These are phyloP conservation scores for Erythrophleum ivorense DNA, from an alignment of 331 rosid genomes.

Conservation along the genomic window DNA sequence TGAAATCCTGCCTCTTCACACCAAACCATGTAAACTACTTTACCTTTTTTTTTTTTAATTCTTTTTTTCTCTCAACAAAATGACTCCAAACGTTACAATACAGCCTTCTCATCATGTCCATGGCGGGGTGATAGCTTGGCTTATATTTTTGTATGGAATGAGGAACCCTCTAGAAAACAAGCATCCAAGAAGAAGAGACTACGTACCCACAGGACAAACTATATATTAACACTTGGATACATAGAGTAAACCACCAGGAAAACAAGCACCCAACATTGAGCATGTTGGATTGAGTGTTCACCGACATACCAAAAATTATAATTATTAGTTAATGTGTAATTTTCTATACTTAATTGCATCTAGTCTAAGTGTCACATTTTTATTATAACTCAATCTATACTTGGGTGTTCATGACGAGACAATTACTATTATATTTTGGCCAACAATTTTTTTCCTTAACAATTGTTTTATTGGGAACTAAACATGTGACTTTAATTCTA, in stretches of 20 bases:
- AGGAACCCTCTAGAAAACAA: not conserved
- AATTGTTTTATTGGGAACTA: not conserved
- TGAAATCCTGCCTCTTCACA: conserved; percentile 45
- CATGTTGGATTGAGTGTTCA: no score
- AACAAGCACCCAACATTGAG: no score
- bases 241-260: not conserved
- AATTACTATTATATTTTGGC: not conserved
- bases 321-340: no score
- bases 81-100: conserved; percentile 14
- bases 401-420: not conserved
- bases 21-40: conserved; percentile 40
- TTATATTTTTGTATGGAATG: conserved; percentile 36
- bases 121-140: conserved; percentile 45
- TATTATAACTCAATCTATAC: not conserved
- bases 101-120: conserved; percentile 30
- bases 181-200: conserved; percentile 34
- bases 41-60: not conserved
- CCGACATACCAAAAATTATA: no score
- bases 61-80: not conserved
- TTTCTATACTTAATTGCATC: no score
- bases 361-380: no score
- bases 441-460: not conserved
- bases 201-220: conserved; percentile 32
- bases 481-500: not conserved
- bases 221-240: not conserved